Percentiles rank a stretch among this genome's conserved stretches.
phyloP scores from a whole-genome alignment of 352 stramenopile genomes.

The Phytophthora vignae region DNA sequence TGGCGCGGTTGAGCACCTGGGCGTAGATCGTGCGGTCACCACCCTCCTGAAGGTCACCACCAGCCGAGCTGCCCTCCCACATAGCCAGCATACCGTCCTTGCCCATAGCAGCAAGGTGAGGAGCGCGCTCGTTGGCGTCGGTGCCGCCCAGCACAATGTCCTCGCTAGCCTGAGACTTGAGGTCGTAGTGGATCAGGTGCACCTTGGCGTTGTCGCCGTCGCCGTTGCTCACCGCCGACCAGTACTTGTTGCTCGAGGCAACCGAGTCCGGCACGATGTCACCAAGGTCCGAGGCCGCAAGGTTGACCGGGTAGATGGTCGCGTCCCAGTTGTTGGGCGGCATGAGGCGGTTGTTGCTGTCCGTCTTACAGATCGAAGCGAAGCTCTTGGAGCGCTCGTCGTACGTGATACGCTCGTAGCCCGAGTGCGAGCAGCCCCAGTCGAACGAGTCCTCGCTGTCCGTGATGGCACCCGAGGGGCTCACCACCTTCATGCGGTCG shows the following conservation, averaged over 20 bases:
- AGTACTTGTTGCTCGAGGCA: slow-evolving; percentile 45
- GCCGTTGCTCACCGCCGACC: slow-evolving; percentile 57
- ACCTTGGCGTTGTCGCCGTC: slow-evolving; percentile 46
- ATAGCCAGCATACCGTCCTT: slow-evolving; percentile 42
- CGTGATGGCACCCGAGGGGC: slow-evolving; percentile 37
- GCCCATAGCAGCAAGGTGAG: slow-evolving; percentile 50
- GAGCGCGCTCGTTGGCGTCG: slow-evolving; percentile 56
- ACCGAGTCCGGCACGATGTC: slow-evolving; percentile 51
- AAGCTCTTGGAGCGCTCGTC: slow-evolving; percentile 50
- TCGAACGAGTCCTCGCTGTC: slow-evolving; percentile 46
- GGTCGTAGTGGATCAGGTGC: slow-evolving; percentile 55
- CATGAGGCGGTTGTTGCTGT: slow-evolving; percentile 75
- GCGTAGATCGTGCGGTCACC: slow-evolving; percentile 49
- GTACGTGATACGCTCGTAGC: slow-evolving; percentile 60
- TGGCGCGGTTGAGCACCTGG: slow-evolving; percentile 43
- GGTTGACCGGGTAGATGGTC: slow-evolving; percentile 62
- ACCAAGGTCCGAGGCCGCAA: slow-evolving; percentile 51
- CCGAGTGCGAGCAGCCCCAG: slow-evolving; percentile 63
- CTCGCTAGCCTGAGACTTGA: slow-evolving; percentile 34
- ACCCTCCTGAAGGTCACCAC: slow-evolving; percentile 35
- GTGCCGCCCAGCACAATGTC: slow-evolving; percentile 54
- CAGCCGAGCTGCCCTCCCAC: slow-evolving; percentile 46
- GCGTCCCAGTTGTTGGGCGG: slow-evolving; percentile 49
- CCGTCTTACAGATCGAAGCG: slow-evolving; percentile 60
- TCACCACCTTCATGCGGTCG: slow-evolving; percentile 65